A percentile compares a stretch with the other conserved stretches of the same genome.
Conservation (phyloP, 805 yeast genomes). For the Candida maltosa region DNA sequence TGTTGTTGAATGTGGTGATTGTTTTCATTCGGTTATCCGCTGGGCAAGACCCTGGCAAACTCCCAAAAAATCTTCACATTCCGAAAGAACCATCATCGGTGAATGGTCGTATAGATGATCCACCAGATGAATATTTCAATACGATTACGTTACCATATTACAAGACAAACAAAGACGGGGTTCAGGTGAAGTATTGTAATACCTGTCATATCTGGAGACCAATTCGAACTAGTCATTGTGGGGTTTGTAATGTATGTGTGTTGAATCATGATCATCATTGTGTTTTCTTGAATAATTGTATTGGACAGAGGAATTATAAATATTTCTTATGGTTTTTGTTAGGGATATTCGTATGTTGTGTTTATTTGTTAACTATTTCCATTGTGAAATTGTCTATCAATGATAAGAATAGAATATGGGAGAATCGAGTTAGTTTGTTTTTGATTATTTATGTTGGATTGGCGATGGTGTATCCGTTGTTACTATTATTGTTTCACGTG, state of each 20-base stretch:
- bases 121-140: constrained; percentile 61
- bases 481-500: constrained; percentile 52
- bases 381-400: constrained; percentile 20
- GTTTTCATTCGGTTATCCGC: no score
- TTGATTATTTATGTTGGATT: constrained; percentile 49
- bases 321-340: constrained; percentile 33
- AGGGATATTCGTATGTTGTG: constrained; percentile 16
- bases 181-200: constrained; percentile 53
- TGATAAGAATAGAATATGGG: constrained; percentile 25
- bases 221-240: constrained; percentile 67
- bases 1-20: constrained; percentile 45
- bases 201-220: constrained; percentile 65
- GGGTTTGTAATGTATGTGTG: constrained; percentile 64
- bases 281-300: constrained; percentile 50
- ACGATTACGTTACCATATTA: constrained; percentile 47
- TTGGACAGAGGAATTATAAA: constrained; percentile 36
- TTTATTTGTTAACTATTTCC: constrained; percentile 15
- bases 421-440: constrained; percentile 37
- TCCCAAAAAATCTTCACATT: constrained; percentile 66
- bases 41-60: constrained; percentile 64
- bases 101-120: constrained; percentile 18
- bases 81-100: constrained; percentile 17
- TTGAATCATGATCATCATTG: constrained; percentile 73
- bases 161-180: constrained; percentile 24
- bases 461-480: constrained; percentile 51